Conservation (phyloP, 352 stramenopile genomes). For the Phytophthora capsici region DNA sequence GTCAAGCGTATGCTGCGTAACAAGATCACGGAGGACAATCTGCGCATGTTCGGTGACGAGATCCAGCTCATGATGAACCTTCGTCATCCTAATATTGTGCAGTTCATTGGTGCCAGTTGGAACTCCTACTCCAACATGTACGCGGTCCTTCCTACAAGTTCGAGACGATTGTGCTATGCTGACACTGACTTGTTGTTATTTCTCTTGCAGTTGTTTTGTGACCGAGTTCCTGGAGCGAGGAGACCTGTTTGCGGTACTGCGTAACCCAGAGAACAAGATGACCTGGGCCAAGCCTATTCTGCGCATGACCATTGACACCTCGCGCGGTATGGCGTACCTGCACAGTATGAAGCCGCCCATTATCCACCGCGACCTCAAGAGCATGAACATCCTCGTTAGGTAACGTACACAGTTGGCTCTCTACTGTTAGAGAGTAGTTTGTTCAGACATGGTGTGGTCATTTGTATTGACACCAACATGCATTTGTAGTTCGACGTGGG, state of each 20-base stretch:
- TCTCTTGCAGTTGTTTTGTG: conserved; percentile 77
- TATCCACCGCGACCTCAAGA: conserved; percentile 99
- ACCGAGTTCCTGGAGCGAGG: conserved; percentile 88
- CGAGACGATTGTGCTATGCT: background rate
- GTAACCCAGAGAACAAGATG: conserved; percentile 81
- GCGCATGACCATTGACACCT: conserved; percentile 91
- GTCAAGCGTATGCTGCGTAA: conserved; percentile 91
- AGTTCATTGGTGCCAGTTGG: conserved; percentile 92
- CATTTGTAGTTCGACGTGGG: conserved; percentile 73
- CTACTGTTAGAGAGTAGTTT: conserved; percentile 1
- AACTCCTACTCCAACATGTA: conserved; percentile 94
- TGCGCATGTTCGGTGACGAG: conserved; percentile 90
- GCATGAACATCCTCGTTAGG: conserved; percentile 91
- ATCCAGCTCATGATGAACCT: conserved; percentile 93
- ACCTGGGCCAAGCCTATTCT: conserved; percentile 88
- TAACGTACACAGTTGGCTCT: conserved; percentile 32
- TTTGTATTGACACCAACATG: background rate
- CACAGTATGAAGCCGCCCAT: conserved; percentile 98
- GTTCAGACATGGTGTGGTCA: conserved; percentile 22
- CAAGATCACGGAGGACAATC: conserved; percentile 90
- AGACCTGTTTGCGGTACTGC: conserved; percentile 83
- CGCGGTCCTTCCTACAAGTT: conserved; percentile 21
- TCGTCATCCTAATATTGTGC: conserved; percentile 89
- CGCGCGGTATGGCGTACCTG: conserved; percentile 97
- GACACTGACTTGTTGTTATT: conserved; percentile 18